Evolutionary conservation across 164 flowering plant species (phyloP).

Genomic region (Houttuynia cordata): DNA sequence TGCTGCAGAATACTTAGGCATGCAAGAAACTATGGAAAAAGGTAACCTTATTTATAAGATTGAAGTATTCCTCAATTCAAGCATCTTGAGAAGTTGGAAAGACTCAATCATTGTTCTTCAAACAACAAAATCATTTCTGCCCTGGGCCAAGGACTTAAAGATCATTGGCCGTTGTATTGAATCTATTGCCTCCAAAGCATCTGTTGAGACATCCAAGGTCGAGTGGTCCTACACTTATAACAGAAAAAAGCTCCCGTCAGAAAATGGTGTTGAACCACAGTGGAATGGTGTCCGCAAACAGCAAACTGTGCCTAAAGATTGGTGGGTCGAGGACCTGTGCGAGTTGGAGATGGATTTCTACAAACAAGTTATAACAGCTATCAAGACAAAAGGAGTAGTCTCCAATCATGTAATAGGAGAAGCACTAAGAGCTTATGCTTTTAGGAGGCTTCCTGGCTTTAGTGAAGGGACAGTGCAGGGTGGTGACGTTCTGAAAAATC

Average conservation of each 20-base stretch:
- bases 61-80: constrained; percentile 76
- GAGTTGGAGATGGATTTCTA: constrained; percentile 75
- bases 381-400: constrained; percentile 41
- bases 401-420: constrained; percentile 60
- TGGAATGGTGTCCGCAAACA: constrained; percentile 46
- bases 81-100: constrained; percentile 85
- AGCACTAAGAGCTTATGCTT: constrained; percentile 69
- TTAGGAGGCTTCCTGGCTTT: constrained; percentile 57
- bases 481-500: constrained; percentile 28
- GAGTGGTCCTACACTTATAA: constrained; percentile 90
- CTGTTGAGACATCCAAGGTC: constrained; percentile 55
- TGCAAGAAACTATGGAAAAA: constrained; percentile 77
- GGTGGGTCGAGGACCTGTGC: constrained; percentile 96
- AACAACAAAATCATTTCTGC: constrained; percentile 44
- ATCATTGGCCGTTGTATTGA: constrained; percentile 55
- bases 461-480: constrained; percentile 33
- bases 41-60: constrained; percentile 83
- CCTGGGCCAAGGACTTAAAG: constrained; percentile 65
- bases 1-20: constrained; percentile 88
- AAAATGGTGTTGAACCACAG: constrained; percentile 46
- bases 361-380: constrained; percentile 40
- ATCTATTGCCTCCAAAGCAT: constrained; percentile 66
- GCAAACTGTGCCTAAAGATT: constrained; percentile 57
- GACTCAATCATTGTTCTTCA: constrained; percentile 90
- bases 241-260: constrained; percentile 58